phyloP scores from a whole-genome alignment of 768 basidiomycete species.

The Tricholoma terreum region DNA sequence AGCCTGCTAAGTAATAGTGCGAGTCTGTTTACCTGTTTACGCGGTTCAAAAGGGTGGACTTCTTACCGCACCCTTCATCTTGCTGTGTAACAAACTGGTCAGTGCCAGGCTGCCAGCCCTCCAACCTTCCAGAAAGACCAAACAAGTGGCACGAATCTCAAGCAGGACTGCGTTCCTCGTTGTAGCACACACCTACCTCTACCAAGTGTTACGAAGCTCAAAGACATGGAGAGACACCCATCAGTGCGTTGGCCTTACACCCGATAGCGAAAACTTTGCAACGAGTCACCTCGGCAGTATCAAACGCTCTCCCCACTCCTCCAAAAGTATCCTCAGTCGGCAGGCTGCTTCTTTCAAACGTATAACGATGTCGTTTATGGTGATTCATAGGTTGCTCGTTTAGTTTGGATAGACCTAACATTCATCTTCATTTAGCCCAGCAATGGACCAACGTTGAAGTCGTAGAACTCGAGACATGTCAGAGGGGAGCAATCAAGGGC shows the following conservation, averaged over 20 bases:
- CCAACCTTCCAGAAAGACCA: too few relatives aligned
- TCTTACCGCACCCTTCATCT: too few relatives aligned
- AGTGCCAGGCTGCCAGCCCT: too few relatives aligned
- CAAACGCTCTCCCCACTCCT: conserved; percentile 44
- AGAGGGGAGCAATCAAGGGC: conserved; percentile 58
- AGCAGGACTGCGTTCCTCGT: too few relatives aligned
- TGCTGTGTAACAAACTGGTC: too few relatives aligned
- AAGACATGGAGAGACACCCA: conserved; percentile 22
- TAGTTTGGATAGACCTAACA: background rate
- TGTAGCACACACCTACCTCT: too few relatives aligned
- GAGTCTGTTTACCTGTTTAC: too few relatives aligned
- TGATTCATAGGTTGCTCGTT: conserved; percentile 22
- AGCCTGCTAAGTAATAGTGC: too few relatives aligned
- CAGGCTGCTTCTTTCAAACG: conserved; percentile 65
- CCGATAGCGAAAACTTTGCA: background rate
- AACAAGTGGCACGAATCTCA: too few relatives aligned
- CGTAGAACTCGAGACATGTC: conserved; percentile 53
- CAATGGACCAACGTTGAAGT: conserved; percentile 66
- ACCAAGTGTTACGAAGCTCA: background rate
- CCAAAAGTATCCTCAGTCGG: conserved; percentile 58
- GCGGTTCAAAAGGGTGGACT: too few relatives aligned
- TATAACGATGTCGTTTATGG: conserved; percentile 73
- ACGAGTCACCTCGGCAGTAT: conserved; percentile 33
- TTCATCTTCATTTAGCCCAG: conserved; percentile 48
- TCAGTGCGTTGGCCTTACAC: conserved; percentile 14